Evolutionary conservation across 495 filamentous ascomycete genomes (phyloP), one percentile per base, ranked within the genome.

Genomic region (Alectoria sarmentosa): DNA sequence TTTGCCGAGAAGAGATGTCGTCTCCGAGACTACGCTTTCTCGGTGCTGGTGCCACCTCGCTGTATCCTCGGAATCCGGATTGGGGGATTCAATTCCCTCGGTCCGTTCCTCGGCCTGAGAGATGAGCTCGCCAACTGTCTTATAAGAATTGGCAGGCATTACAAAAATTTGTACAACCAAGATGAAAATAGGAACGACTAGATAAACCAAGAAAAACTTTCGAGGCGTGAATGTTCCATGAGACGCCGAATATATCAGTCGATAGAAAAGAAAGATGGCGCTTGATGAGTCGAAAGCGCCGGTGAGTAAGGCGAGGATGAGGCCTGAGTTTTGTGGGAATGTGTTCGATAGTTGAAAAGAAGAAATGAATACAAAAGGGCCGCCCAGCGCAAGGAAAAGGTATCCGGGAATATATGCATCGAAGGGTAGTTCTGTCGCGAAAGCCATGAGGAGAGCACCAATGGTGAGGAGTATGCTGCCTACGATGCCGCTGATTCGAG

Each of bases 201-300:
- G 76, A 69, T 89, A 90, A 15, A 70, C 72, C 39, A 89, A 75
- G 73, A 89, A 90, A 75, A 90, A 89, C 59, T 80, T 80, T 61
- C 83, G 75, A 1, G 83, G 84, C 4, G 74, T 75, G 69, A 89
- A 87, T 0, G 68, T 63, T 41, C 75, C 71, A 37, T 73, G 65
- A 0, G 79, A 81, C 0, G 78, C 75, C 58, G 83, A 79, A 72
- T 88, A 89, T 4, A 79, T 74, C 0, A 88, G 64, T 8, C 84
- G 76, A 71, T 89, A 90, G 69, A 88, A 74, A 0, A 89, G 79
- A 64, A 89, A 88, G 0, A 89, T 76, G 23, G 86, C 87, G 42
- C 84, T 86, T 11, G 84, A 87, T 0, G 87, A 86, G 69, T 90
- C 87, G 69, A 89, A 90, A 8, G 86, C 86, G 26, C 87, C 87